Evolutionary conservation across 495 filamentous ascomycete species (phyloP), one percentile per base, ranked within the genome.

Genomic region (Geoglossum glabrum): DNA sequence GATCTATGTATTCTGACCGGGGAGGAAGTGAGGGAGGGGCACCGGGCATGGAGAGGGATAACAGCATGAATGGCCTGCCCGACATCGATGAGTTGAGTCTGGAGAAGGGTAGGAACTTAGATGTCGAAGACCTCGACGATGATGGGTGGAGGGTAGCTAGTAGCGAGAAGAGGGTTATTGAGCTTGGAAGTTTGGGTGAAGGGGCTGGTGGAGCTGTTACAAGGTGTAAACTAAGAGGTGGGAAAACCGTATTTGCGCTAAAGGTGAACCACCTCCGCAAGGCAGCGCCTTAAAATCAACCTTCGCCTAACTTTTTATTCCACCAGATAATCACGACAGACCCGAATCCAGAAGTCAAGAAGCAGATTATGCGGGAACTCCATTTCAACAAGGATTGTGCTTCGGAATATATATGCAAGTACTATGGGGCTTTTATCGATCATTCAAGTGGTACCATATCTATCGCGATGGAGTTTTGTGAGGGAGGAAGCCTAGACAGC

Each of bases 401-500:
- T 4, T 93, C 86, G 3, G 81, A 85, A 59, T 86, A 97, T 66
- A 97, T 98, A 63, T 97, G 93, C 69, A 82, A 83, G 59, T 98
- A 98, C 69, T 97, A 95, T 64, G 92, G 92, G 60, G 89, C 92
- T 58, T 97, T 95, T 64, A 85, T 88, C 69, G 90, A 97, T 66
- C 84, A 92, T 60, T 82, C 85, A 4, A 87, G 86, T 0, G 87
- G 90, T 34, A 97, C 92, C 19, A 97, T 98, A 59, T 90, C 85
- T 47, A 98, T 98, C 67, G 88, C 88, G 27, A 98, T 98, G 92
- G 92, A 98, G 67, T 96, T 95, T 66, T 98, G 92, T 67, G 92
- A 97, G 68, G 92, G 92, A 54, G 93, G 92, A 31, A 92, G 86
- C 55, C 78, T 98, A 33, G 87, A 98, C 69, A 87, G 84, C 64